Evolutionary conservation across 495 filamentous ascomycete species (phyloP).

Genomic region (Penicillium crystallinum): DNA sequence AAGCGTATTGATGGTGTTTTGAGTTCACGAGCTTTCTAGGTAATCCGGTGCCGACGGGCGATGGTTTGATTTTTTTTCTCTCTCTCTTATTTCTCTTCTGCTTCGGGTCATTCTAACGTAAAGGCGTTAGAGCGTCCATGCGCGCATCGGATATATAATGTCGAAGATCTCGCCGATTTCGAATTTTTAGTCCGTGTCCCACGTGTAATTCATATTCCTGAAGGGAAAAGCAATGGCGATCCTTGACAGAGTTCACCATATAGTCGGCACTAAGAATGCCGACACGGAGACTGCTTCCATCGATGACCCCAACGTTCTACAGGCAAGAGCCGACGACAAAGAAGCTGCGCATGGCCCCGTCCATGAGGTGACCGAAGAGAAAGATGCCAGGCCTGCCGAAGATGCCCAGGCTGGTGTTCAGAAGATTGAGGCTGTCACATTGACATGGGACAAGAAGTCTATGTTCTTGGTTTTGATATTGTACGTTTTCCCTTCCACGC

Average conservation of each 20-base stretch:
- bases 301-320: neutral
- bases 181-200: neutral
- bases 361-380: neutral
- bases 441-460: slow-evolving; percentile 10
- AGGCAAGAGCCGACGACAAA: slow-evolving; percentile 6
- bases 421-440: slow-evolving; percentile 19
- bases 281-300: neutral
- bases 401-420: slow-evolving; percentile 16
- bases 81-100: neutral
- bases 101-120: neutral
- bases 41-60: neutral
- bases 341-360: neutral
- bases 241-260: neutral
- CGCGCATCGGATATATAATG: neutral
- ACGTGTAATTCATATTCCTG: neutral
- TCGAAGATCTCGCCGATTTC: neutral
- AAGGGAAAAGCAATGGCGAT: neutral
- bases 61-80: neutral
- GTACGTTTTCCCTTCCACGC: neutral
- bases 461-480: slow-evolving; percentile 8
- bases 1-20: neutral
- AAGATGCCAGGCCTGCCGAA: slow-evolving; percentile 7
- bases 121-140: neutral
- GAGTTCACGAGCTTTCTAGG: neutral
- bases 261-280: neutral